Evolutionary conservation across 2,329 filamentous ascomycete genomes (phyloP), one percentile per base, ranked within the genome.

Genomic region (Aureobasidium pullulans): DNA sequence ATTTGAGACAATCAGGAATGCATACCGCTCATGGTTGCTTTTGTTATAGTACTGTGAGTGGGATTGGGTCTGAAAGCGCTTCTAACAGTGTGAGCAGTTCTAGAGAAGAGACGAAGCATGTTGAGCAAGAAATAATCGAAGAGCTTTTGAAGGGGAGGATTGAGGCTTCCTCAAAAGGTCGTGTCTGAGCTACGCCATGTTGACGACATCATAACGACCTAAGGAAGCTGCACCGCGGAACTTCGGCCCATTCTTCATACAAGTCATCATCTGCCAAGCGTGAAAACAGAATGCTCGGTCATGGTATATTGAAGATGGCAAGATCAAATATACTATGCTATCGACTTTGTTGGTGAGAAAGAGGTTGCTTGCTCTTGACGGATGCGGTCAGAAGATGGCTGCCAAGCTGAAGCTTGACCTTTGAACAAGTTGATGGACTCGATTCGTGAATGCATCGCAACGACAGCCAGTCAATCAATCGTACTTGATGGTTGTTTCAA

Each of bases 21-120:
- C 53, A 59, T 61, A 37, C 61, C 58, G 40, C 64, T 63, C 65
- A 66, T 67, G 31, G 59, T 62, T 56, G 61, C 61, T 50, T 60
- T 59, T 15, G 64, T 62, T 16, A 62, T 57, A 29, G 49, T 61
- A 5, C 23, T 57, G 23, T 65, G 60, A 6, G 59, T 36, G 3
- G 43, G 39, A 31, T 43, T 58, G 40, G 63, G 61, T 62, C 49
- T 59, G 28, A 62, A 63, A 31, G 61, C 58, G 54, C 52, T 57
- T 61, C 59, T 50, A 15, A 52, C 61, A n/a, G 60, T 60, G 48
- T 59, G 61, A 60, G 61, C 60, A 50, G 59, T 39, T 58, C 62
- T 61, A 39, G 60, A 54, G 46, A 65, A 64, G 15, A 63, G 42
- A 16, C 60, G 60, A 53, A 65, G 61, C 64, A 65, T 65, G 32